These are phyloP conservation scores for Aspergillus asperescens DNA, from an alignment of 495 filamentous ascomycete species.

Conservation along the genomic window DNA sequence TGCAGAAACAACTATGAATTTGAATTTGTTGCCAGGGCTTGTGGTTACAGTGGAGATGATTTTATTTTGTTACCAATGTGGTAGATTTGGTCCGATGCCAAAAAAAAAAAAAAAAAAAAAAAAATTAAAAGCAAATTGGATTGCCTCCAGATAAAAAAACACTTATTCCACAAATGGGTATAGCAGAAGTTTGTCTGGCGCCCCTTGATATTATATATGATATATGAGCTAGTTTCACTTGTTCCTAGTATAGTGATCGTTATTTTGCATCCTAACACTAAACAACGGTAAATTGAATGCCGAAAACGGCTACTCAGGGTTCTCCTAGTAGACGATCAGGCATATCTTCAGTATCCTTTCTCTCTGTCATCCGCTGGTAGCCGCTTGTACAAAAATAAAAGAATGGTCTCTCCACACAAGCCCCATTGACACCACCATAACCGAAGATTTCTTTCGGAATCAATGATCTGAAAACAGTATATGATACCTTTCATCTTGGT, in stretches of 20 bases:
- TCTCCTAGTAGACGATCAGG: not conserved
- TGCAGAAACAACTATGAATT: constrained; percentile 32
- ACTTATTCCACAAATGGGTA: too few relatives aligned
- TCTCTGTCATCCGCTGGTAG: not conserved
- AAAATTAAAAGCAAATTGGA: too few relatives aligned
- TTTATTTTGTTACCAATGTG: constrained; percentile 13
- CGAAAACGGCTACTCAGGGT: too few relatives aligned
- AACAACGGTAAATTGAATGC: too few relatives aligned
- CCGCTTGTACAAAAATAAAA: not conserved
- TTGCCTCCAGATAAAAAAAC: too few relatives aligned
- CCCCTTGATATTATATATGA: too few relatives aligned
- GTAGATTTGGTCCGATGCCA: too few relatives aligned
- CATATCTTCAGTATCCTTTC: not conserved
- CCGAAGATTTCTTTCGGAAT: not conserved
- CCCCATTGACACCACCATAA: not conserved
- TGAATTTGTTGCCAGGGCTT: constrained; percentile 28
- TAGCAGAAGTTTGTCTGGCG: too few relatives aligned
- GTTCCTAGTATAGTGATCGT: too few relatives aligned
- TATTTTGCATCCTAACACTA: too few relatives aligned
- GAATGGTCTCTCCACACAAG: not conserved
- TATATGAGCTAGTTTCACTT: too few relatives aligned
- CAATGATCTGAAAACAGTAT: not conserved
- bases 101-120: too few relatives aligned
- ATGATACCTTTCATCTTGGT: not conserved
- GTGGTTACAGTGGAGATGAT: constrained; percentile 21